phyloP scores from a whole-genome alignment of 2,329 filamentous ascomycete genomes.

The Ceratocystis papillata region DNA sequence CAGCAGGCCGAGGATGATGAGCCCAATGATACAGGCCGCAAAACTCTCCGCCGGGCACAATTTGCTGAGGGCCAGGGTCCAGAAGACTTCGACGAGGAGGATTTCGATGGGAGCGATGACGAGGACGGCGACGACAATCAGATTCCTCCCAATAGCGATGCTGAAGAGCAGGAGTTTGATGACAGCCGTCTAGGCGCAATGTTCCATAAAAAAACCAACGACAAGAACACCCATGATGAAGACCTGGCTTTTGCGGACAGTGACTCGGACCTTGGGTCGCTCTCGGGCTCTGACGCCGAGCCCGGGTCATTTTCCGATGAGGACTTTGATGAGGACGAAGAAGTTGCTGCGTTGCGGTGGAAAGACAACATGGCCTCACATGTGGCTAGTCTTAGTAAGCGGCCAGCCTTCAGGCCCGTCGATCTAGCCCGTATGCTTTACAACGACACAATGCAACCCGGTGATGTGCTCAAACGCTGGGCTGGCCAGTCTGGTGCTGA shows the following conservation, averaged over 20 bases:
- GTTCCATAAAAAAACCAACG: constrained; percentile 41
- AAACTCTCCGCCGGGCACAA: constrained; percentile 47
- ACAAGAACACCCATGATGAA: constrained; percentile 40
- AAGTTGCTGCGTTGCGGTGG: constrained; percentile 68
- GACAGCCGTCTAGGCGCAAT: constrained; percentile 51
- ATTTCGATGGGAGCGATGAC: constrained; percentile 30
- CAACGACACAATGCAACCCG: constrained; percentile 63
- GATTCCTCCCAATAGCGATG: constrained; percentile 36
- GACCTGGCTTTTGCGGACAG: constrained; percentile 90
- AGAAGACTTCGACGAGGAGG: constrained; percentile 43
- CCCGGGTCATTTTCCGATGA: constrained; percentile 38
- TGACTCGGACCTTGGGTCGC: constrained; percentile 87
- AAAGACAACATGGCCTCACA: constrained; percentile 75
- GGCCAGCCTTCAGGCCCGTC: constrained; percentile 61
- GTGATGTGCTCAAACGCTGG: constrained; percentile 71
- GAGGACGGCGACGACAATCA: constrained; percentile 32
- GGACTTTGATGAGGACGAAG: constrained; percentile 53
- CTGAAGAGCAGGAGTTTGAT: constrained; percentile 47
- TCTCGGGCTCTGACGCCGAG: constrained; percentile 50
- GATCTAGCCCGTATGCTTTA: constrained; percentile 87
- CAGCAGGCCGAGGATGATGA: constrained; percentile 37
- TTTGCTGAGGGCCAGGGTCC: constrained; percentile 50
- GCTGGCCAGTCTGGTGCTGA: constrained; percentile 47
- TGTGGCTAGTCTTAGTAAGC: constrained; percentile 60
- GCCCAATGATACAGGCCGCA: constrained; percentile 48